Percentiles rank a stretch among this genome's conserved stretches.
phyloP scores from a whole-genome alignment of 176 grass and related monocot genomes.

The Pontederia paniculata region DNA sequence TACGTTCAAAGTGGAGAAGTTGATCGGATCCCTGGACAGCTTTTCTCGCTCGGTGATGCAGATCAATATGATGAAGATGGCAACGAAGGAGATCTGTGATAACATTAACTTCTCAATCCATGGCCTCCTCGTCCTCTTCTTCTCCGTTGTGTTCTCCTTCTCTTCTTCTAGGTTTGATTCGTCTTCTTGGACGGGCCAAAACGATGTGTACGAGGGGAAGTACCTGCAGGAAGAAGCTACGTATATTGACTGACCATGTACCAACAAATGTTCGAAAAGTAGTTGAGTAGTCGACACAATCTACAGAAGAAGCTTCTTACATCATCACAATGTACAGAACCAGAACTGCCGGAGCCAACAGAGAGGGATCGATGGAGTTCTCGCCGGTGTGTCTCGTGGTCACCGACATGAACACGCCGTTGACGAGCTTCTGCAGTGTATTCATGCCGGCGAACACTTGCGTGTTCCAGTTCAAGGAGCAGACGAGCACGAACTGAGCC shows the following conservation, averaged over 20 bases:
- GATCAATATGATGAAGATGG: neutral
- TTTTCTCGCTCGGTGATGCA: neutral
- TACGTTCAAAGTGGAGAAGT: neutral
- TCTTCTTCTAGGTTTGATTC: neutral
- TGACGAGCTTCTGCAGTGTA: slow-evolving; percentile 34
- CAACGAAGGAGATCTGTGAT: neutral
- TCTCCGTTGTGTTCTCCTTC: neutral
- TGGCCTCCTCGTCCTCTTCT: neutral
- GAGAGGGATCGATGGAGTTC: too few species aligned
- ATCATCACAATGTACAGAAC: too few species aligned
- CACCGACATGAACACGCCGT: too few species aligned
- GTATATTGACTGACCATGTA: too few species aligned
- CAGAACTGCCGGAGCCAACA: too few species aligned
- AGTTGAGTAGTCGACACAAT: too few species aligned
- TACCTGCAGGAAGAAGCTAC: too few species aligned
- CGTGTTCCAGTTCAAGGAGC: slow-evolving; percentile 48
- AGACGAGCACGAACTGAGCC: slow-evolving; percentile 16
- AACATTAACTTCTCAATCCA: neutral
- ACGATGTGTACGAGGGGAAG: neutral
- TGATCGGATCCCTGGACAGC: neutral
- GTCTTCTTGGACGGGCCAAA: neutral
- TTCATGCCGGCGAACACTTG: slow-evolving; percentile 45
- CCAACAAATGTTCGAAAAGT: too few species aligned
- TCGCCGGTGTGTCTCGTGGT: too few species aligned
- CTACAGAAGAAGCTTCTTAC: too few species aligned